Base-by-base conservation (phyloP, 345 rosid species). In the Mangifera indica region DNA sequence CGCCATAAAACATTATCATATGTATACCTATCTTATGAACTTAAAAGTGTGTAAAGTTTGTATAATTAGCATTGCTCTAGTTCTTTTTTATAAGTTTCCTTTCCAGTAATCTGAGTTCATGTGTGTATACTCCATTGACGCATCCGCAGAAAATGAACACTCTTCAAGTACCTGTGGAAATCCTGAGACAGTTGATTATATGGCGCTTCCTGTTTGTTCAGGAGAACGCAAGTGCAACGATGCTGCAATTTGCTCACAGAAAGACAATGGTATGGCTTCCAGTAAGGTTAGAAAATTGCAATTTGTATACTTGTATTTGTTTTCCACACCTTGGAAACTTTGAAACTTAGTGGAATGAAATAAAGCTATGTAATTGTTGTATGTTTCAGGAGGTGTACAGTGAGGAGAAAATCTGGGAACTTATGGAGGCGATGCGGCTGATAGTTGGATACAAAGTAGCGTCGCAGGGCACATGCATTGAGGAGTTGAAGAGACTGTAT, bases 401-500 rank as follows among this genome's bases (percentile, higher is more conserved):
- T 18, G 89, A 84, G 79, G 86, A 81, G 69, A 82, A 82, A 68
- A 78, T 89, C 62, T 85, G 94, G 94, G 79, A 82, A 37, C 84
- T 87, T 74, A 82, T 94, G 1, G 74, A 81, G 34, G 86, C 87
- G 26, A 44, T 88, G 81, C 70, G 86, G 32, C 67, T 37, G 60
- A 87, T 87, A 58, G 83, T 88, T 3, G 98, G 98, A 45, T 90
- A 87, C 61, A 79, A 76, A 63, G 85, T 75, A 20, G 73, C 82
- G 10, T 76, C 67, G 2, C 76, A 74, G 37, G 77, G 74, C 5
- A 79, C 86, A 0, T 88, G 79, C 72, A 42, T 74, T 0, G 92
- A 86, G 73, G 98, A 94, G 73, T 49, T 91, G 48, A 87, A 81
- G 78, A 88, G 89, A 6, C 88, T 94, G 26, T 91, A 90, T 73